Evolutionary conservation across 225 moss, liverwort and hornwort genomes (phyloP).

Genomic region (Marchantia paleacea): DNA sequence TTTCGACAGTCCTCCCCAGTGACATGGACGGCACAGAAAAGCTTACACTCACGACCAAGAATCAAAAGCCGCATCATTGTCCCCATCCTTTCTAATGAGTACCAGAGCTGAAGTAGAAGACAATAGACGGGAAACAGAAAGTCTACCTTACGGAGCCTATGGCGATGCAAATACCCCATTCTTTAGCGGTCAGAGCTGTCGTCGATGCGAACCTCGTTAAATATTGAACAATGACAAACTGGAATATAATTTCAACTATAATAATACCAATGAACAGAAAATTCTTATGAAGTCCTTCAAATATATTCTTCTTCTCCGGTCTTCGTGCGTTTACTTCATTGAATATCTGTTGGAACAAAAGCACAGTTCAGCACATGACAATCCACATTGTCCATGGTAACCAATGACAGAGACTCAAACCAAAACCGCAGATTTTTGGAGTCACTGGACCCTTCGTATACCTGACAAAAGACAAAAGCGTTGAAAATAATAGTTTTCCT

Average conservation of each 20-base stretch:
- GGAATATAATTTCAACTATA: slow-evolving; percentile 42
- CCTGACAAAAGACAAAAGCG: slow-evolving; percentile 93
- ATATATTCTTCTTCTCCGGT: slow-evolving; percentile 53
- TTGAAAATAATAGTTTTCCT: slow-evolving; percentile 89
- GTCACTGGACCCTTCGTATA: slow-evolving; percentile 1
- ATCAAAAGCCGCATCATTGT: too few relatives aligned
- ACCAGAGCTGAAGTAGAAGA: neutral
- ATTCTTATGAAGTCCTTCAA: slow-evolving; percentile 57
- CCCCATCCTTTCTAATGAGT: too few relatives aligned
- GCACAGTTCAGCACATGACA: neutral
- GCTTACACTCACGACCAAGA: too few relatives aligned
- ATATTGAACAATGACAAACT: slow-evolving; percentile 81
- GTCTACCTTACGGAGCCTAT: slow-evolving; percentile 63
- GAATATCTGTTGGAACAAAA: slow-evolving; percentile 48
- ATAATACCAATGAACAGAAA: slow-evolving; percentile 68
- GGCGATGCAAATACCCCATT: slow-evolving; percentile 72
- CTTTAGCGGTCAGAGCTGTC: slow-evolving; percentile 40
- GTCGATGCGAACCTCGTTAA: slow-evolving; percentile 72
- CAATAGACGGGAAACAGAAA: too few relatives aligned
- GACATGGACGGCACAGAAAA: too few relatives aligned
- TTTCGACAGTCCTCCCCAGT: too few relatives aligned
- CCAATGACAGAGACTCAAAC: neutral
- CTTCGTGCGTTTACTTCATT: slow-evolving; percentile 91
- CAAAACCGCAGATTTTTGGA: too few relatives aligned
- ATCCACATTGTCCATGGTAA: neutral